phyloP scores from a whole-genome alignment of 192 early-diverging fungal species.

The Entrophospora sp. region DNA sequence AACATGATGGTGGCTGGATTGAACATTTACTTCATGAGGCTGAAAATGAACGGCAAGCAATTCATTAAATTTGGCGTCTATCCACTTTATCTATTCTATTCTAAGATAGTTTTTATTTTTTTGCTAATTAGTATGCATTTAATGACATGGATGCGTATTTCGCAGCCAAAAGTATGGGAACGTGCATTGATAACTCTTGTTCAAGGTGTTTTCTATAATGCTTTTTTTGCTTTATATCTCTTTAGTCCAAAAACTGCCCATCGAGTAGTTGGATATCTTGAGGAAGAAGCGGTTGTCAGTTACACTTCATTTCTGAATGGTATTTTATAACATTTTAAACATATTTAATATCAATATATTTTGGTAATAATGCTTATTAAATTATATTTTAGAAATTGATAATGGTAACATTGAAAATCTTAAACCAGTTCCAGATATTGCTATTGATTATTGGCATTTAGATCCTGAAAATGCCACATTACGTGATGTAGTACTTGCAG shows the following conservation, averaged over 20 bases:
- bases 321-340: no score
- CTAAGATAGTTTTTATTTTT: no score
- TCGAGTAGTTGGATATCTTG: constrained; percentile 85
- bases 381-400: constrained; percentile 66
- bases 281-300: constrained; percentile 87
- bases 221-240: constrained; percentile 82
- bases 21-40: constrained; percentile 83
- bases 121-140: constrained; percentile 43
- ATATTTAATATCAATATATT: not conserved
- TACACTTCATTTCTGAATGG: constrained; percentile 77
- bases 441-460: constrained; percentile 79
- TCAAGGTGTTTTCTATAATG: constrained; percentile 88
- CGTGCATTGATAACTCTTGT: constrained; percentile 58
- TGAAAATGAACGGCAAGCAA: constrained; percentile 75
- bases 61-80: no score
- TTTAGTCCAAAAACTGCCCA: constrained; percentile 72
- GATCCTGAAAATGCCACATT: constrained; percentile 57
- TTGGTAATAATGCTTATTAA: not conserved
- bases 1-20: constrained; percentile 88
- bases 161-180: constrained; percentile 54
- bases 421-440: constrained; percentile 69
- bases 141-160: constrained; percentile 70
- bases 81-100: no score
- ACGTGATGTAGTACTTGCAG: constrained; percentile 77
- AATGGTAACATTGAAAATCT: constrained; percentile 57